Conservation (phyloP, 2,329 filamentous ascomycete genomes). For the Alternaria hordeiaustralica region DNA sequence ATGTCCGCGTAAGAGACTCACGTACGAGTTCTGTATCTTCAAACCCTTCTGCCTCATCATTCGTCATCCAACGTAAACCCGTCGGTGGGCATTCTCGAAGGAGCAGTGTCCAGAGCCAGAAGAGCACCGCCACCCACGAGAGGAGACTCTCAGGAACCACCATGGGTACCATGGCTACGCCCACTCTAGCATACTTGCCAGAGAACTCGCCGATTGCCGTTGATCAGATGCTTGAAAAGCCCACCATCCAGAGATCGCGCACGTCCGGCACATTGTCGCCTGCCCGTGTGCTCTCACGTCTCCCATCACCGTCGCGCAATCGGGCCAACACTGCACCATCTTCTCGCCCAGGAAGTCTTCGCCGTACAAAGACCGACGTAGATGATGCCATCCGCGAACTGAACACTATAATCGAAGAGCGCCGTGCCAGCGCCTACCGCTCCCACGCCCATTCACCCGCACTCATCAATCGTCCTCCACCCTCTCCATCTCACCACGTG, state of each 20-base stretch:
- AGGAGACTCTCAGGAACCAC: conserved; percentile 30
- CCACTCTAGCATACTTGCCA: conserved; percentile 31
- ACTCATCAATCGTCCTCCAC: conserved; percentile 36
- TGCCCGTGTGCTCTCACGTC: conserved; percentile 35
- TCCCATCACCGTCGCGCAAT: conserved; percentile 43
- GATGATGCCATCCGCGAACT: conserved; percentile 57
- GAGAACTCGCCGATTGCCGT: conserved; percentile 31
- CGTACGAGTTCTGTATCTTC: conserved; percentile 37
- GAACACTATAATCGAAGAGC: conserved; percentile 58
- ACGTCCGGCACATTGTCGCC: conserved; percentile 33
- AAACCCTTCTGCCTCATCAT: conserved; percentile 30
- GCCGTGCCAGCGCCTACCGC: conserved; percentile 48
- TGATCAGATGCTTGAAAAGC: conserved; percentile 26
- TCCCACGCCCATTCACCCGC: conserved; percentile 36
- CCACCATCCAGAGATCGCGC: conserved; percentile 34
- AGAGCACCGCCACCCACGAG: conserved; percentile 26
- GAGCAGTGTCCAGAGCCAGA: conserved; percentile 39
- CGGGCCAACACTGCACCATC: conserved; percentile 46
- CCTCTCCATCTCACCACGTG: conserved; percentile 50
- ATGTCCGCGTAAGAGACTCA: conserved; percentile 41
- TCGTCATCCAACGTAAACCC: conserved; percentile 43
- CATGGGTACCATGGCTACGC: conserved; percentile 29
- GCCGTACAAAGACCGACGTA: conserved; percentile 48
- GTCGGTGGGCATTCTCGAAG: conserved; percentile 38
- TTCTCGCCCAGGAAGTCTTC: conserved; percentile 45